Base-by-base conservation (phyloP, 2,329 filamentous ascomycete genomes). In the Diaporthe vexans region DNA sequence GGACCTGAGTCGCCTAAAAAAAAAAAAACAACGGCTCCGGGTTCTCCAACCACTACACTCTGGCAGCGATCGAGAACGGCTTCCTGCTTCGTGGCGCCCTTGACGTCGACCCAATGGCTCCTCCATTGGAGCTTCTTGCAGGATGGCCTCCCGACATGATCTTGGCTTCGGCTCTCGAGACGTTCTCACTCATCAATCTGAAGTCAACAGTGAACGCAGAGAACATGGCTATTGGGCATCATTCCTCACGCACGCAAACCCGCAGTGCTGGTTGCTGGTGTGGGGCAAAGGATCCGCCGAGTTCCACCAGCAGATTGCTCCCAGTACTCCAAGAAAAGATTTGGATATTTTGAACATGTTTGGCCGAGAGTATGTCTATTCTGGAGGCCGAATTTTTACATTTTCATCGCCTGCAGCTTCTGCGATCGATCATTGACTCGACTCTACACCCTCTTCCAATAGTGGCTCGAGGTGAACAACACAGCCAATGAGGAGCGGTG, bases 81-180 rank as follows among this genome's bases (percentile, higher is more conserved):
- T 75, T 68, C 61, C 48, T 75, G 71, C 71, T 76, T 77, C 67
- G 78, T 79, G 57, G 76, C 77, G 40, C 76, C 77, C 29, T 73
- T 73, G 73, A 78, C 77, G 57, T 69, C 65, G 21, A 77, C 73
- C 35, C 76, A 75, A 11, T 75, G 51, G 40, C 33, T 37, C 17
- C 54, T 61, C 61, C 26, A 33, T 72, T 63, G 51, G 70, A 37
- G 59, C 17, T 19, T 11, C 26, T 59, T n/a, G 17, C 43, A 43
- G 61, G 17, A 10, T 35, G n/a, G 5, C n/a, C 24, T 19, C 24
- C 43, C 13, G 24, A 63, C 26, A 33, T 19, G 21, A 40, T 43
- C 56, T 58, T 46, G 73, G 48, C 58, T 57, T 56, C 54, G 59
- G 52, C 54, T 58, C 43, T 73, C 71, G 35, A 73, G 71, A 57